phyloP scores from a whole-genome alignment of 2,329 filamentous ascomycete genomes.

The Hypoxylon sp. region DNA sequence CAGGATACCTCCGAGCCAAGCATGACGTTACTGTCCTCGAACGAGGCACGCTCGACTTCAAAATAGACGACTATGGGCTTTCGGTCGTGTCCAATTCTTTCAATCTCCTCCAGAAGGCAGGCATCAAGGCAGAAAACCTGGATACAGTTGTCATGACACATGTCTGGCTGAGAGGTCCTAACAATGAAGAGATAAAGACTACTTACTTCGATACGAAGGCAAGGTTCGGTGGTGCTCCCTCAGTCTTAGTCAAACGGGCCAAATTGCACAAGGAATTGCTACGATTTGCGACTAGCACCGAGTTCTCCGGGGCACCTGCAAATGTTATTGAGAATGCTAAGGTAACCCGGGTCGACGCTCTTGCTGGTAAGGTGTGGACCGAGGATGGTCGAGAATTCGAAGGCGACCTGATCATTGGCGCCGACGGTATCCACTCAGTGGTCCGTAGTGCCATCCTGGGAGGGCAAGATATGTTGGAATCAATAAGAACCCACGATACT shows the following conservation, averaged over 20 bases:
- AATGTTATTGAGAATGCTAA: slow-evolving; percentile 40
- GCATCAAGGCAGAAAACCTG: slow-evolving; percentile 42
- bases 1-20: slow-evolving; percentile 46
- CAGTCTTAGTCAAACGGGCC: slow-evolving; percentile 43
- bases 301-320: slow-evolving; percentile 39
- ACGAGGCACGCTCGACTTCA: slow-evolving; percentile 42
- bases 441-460: slow-evolving; percentile 39
- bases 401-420: slow-evolving; percentile 47
- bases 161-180: slow-evolving; percentile 38
- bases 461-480: slow-evolving; percentile 17
- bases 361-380: slow-evolving; percentile 43
- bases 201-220: slow-evolving; percentile 44
- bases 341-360: slow-evolving; percentile 45
- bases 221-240: slow-evolving; percentile 41
- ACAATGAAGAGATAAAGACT: slow-evolving; percentile 42
- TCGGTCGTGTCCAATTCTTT: slow-evolving; percentile 46
- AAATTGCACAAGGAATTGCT: slow-evolving; percentile 44
- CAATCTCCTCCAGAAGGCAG: slow-evolving; percentile 44
- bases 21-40: slow-evolving; percentile 49
- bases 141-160: slow-evolving; percentile 46
- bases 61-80: slow-evolving; percentile 45
- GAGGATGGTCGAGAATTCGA: slow-evolving; percentile 42
- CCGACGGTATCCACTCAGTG: slow-evolving; percentile 48
- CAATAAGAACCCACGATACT: slow-evolving; percentile 32
- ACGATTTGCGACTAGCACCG: slow-evolving; percentile 40